Evolutionary conservation across 306 rosid genomes (phyloP), one percentile per base, ranked within the genome.

Genomic region (Benincasa hispida): DNA sequence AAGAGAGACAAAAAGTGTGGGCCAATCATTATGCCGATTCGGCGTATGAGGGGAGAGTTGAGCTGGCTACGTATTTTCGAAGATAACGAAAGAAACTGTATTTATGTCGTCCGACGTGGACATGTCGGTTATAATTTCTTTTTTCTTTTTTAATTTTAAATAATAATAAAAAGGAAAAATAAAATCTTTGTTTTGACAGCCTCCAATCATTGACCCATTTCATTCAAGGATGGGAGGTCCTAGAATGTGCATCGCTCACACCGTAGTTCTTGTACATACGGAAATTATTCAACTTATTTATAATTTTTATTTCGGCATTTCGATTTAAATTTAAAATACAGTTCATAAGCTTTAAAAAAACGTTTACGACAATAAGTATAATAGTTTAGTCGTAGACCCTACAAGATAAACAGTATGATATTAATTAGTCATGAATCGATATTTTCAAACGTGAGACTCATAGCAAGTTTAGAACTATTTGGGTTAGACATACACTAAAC

Each of bases 51-150:
- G 51, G 66, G 53, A 45, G 75, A 37, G 79, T 30, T 75, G 55
- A 42, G 86, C 85, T 87, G 89, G 89, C 87, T 79, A 77, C 75
- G 61, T 85, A 85, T 70, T 83, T 88, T 54, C 60, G 59, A 85
- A 81, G 70, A 78, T 67, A 74, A 63, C 73, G 53, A 28, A 45
- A 62, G n/a, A 73, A 21, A 55, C 56, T 63, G 76, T 61, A 54
- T 77, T 78, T 78, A 78, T 54, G 67, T 24, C 48, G 27, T 75
- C 87, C 57, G 76, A 80, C 86, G 83, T 76, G 84, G 74, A 39
- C 53, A 27, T 83, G 92, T 88, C 92, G 88, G 92, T 84, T 80
- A 28, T 30, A 72, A 35, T 19, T 53, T 47, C 1, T 75, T 54
- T n/a, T 5, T 12, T n/a, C n/a, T n/a, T n/a, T n/a, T n/a, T n/a